Conservation (phyloP, 345 rosid genomes). For the Trapa bicornis region DNA sequence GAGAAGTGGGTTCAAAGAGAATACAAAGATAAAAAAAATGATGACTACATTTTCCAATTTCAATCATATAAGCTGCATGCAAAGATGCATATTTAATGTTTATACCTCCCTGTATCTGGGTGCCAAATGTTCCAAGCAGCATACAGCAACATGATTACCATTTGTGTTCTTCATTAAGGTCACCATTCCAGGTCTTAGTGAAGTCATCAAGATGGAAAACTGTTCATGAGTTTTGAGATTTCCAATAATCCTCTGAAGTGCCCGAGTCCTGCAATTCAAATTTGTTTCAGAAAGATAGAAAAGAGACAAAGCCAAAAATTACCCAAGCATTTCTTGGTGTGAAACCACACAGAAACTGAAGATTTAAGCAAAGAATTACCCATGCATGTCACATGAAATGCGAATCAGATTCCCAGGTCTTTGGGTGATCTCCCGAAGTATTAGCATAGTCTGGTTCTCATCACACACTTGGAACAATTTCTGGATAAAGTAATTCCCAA, state of each 20-base stretch:
- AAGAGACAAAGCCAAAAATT: no score
- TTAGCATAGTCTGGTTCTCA: conserved; percentile 47
- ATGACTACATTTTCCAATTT: neutral
- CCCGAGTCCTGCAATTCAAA: conserved; percentile 46
- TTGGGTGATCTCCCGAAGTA: conserved; percentile 42
- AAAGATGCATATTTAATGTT: neutral
- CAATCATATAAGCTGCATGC: no score
- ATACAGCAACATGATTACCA: conserved; percentile 73
- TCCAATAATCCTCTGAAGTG: conserved; percentile 66
- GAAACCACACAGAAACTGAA: neutral
- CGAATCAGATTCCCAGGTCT: conserved; percentile 48
- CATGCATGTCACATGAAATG: conserved; percentile 76
- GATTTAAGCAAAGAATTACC: conserved; percentile 22
- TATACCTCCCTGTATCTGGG: conserved; percentile 43
- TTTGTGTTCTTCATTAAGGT: conserved; percentile 56
- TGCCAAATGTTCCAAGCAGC: conserved; percentile 45
- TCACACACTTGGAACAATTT: conserved; percentile 25
- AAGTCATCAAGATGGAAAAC: conserved; percentile 31
- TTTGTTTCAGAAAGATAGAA: neutral
- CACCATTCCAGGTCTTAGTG: conserved; percentile 54
- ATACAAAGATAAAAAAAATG: neutral
- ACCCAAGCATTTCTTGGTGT: no score
- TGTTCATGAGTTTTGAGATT: conserved; percentile 45
- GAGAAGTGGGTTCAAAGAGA: neutral
- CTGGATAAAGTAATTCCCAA: conserved; percentile 71